Percentiles rank a stretch among this genome's conserved stretches.
These are phyloP conservation scores for Nemania bipapillata DNA, from an alignment of 2,329 filamentous ascomycete species.

Conservation along the genomic window DNA sequence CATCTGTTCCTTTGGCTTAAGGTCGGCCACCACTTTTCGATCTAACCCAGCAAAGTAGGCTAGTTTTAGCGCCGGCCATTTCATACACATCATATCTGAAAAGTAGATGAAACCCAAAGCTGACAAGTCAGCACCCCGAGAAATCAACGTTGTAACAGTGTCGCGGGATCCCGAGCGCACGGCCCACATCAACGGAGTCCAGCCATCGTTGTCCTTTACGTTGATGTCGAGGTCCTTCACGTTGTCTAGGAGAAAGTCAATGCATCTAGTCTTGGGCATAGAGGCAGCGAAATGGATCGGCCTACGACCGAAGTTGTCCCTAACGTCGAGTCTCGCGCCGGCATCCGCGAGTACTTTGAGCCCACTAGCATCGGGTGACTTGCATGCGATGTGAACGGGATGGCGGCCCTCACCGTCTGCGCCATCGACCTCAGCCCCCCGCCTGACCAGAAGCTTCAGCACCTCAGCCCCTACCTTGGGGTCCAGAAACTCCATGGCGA, in stretches of 20 bases:
- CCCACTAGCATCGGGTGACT: background rate
- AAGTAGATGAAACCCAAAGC: background rate
- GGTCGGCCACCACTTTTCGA: background rate
- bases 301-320: background rate
- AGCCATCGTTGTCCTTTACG: background rate
- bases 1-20: background rate
- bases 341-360: background rate
- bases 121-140: background rate
- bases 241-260: background rate
- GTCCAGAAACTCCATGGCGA: background rate
- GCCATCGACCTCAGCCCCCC: background rate
- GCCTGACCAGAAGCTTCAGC: background rate
- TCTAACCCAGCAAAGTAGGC: background rate
- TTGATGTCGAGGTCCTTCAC: background rate
- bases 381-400: background rate
- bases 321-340: background rate
- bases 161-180: background rate
- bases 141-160: background rate
- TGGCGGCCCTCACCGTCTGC: background rate
- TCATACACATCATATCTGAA: too few relatives aligned
- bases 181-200: background rate
- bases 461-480: background rate
- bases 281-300: background rate
- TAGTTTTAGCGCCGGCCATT: background rate
- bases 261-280: background rate